Base-by-base conservation (phyloP, 495 filamentous ascomycete species). In the Penicillium antarcticum region DNA sequence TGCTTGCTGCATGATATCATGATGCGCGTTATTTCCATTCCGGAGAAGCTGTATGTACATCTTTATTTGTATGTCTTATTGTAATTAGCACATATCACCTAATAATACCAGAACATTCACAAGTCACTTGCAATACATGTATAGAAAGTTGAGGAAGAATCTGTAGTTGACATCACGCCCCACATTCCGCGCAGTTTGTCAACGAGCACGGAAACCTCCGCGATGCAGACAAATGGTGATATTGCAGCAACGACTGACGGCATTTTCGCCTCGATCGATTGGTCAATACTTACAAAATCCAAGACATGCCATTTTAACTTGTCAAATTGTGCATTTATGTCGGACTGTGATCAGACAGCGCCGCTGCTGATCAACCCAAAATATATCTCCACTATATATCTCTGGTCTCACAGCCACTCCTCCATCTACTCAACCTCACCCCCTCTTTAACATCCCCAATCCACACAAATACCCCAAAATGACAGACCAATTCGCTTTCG, bases 401-500 rank as follows among this genome's bases (percentile, higher is more conserved):
- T 23, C 19, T 46, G 11, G 5, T 9, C 24, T 14, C 29, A 19
- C 42, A 10, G 16, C 7, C 2, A 35, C 23, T 10, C 6, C 18
- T 24, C 33, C 21, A 24, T 17, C 8, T 17, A 44, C 26, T 6
- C 2, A 29, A 1, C 2, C 42, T 45, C 14, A n/a, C 18, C 18
- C 36, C 14, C 5, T 40, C 6, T 40, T 3, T 12, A 33, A 26
- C 19, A 33, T 3, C 10, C 17, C 6, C 47, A 34, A 42, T 14
- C 14, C n/a, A 2, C 7, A 13, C 13, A 26, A 47, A 17, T n/a
- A 29, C 3, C 33, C 26, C 50, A 53, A 23, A 11, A 73, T 73
- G 71, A 68, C 70, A 9, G 67, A 73, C 31, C 61, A 65, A 53
- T 74, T 64, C 35, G 60, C 65, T 41, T 70, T 57, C 42, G 51